These are phyloP conservation scores for Metschnikowia cerradonensis DNA, from an alignment of 805 yeast genomes.

Conservation along the genomic window DNA sequence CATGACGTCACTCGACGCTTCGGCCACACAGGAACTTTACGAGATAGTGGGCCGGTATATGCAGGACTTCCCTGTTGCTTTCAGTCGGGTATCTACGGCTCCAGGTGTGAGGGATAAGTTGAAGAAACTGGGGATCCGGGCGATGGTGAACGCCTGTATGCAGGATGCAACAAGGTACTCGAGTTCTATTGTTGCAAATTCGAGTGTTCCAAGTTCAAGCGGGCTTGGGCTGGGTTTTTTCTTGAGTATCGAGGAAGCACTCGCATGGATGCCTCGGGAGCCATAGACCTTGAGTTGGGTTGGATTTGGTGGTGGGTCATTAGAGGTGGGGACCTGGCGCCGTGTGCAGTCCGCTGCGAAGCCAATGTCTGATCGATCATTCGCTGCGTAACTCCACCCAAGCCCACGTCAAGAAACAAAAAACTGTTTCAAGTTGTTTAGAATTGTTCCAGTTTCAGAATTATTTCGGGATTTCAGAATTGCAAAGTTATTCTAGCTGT, in stretches of 20 bases:
- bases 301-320: neutral
- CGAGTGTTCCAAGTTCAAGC: constrained; percentile 2
- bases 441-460: too few species aligned
- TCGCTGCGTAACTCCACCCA: neutral
- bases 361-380: neutral
- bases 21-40: constrained; percentile 68
- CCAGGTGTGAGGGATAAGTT: constrained; percentile 47
- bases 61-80: constrained; percentile 50
- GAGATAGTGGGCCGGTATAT: constrained; percentile 57
- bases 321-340: neutral
- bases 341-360: neutral
- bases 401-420: neutral
- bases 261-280: constrained; percentile 17
- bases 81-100: constrained; percentile 56
- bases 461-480: too few species aligned
- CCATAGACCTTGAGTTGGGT: neutral
- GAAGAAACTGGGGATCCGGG: constrained; percentile 50
- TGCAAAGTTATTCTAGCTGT: neutral
- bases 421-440: too few species aligned
- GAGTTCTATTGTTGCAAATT: neutral
- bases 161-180: neutral
- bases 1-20: constrained; percentile 74
- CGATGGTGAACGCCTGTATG: constrained; percentile 21
- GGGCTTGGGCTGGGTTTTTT: constrained; percentile 33
- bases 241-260: constrained; percentile 54